These are phyloP conservation scores for Megacollybia platyphylla DNA, from an alignment of 1,284 basidiomycete species.

Conservation along the genomic window DNA sequence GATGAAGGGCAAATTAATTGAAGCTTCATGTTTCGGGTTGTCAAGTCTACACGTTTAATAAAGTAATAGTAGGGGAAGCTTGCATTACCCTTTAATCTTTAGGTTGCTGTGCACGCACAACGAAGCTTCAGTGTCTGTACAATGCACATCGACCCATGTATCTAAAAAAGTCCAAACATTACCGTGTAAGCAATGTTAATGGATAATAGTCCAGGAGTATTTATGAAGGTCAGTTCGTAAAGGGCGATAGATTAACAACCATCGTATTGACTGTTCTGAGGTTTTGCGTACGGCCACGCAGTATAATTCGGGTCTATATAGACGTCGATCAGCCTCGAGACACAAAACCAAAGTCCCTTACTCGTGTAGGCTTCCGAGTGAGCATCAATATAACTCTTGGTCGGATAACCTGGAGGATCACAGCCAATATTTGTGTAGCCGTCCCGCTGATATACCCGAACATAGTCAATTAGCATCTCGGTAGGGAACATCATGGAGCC, in stretches of 20 bases:
- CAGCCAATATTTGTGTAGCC: conserved; percentile 41
- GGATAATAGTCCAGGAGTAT: too few relatives aligned
- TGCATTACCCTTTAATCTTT: too few relatives aligned
- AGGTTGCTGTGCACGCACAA: too few relatives aligned
- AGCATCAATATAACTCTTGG: conserved; percentile 49
- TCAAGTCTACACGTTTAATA: too few relatives aligned
- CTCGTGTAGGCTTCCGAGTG: conserved; percentile 33
- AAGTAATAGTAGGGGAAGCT: too few relatives aligned
- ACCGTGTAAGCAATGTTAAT: too few relatives aligned
- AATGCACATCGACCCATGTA: too few relatives aligned
- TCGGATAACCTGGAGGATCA: conserved; percentile 44
- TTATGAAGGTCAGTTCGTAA: too few relatives aligned
- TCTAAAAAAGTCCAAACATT: too few relatives aligned
- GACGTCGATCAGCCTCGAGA: background rate
- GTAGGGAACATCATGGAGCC: conserved; percentile 48
- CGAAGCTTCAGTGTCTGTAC: too few relatives aligned
- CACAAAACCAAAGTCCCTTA: conserved; percentile 8
- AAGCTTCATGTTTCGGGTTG: too few relatives aligned
- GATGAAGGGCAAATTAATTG: too few relatives aligned
- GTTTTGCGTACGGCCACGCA: background rate
- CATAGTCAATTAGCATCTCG: conserved; percentile 57
- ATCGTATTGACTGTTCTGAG: conserved; percentile 1
- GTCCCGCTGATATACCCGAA: conserved; percentile 58
- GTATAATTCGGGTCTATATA: background rate
- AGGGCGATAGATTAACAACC: background rate